Base-by-base conservation (phyloP, 208 protist genomes). In the Leishmania braziliensis region DNA sequence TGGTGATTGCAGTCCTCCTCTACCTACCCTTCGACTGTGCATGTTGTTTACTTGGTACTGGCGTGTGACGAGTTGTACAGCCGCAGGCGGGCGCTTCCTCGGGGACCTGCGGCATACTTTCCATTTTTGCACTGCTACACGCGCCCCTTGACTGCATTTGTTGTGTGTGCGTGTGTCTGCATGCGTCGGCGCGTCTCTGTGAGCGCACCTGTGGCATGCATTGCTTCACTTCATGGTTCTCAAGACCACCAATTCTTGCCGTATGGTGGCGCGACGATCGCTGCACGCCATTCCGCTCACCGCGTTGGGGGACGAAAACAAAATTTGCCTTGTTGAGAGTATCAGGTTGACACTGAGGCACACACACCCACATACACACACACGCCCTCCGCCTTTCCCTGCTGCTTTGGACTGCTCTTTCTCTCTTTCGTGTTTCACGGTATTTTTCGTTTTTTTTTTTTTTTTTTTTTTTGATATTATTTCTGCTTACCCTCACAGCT, bases 1-100 rank as follows among this genome's bases (percentile, higher is more conserved):
- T 71, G 14, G 75, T 70, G 18, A 74, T 85, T 20, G 62, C 76
- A 5, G 73, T 36, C 29, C 56, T 86, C 46, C 74, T 86, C 23
- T 86, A 86, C 66, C 62, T 86, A 10, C 82, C 82, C 3, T 69
- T 76, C 18, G 43, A 75, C 53, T 82, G 78, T 18, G 4, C 69
- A 16, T 56, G 46, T 18, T 56, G 69, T 20, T 5, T 82, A 6
- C n/a, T 79, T 14, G 63, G 43, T 12, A n/a, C 18, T 56, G 76
- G 43, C 26, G 23, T 16, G 23, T 69, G 63, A 65, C 0, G 74
- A 36, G 70, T 36, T 62, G 26, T 5, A 54, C 69, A 51, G 39
- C 39, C 46, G 69, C 26, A 26, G 5, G 43, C 10, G 18, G 43
- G 26, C 29, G 29, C 29, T 33, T 53, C 16, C 69, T 26, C 10